Percentiles rank a stretch among this genome's conserved stretches.
phyloP scores from a whole-genome alignment of 129 eudicot species.

The Tanacetum coccineum region DNA sequence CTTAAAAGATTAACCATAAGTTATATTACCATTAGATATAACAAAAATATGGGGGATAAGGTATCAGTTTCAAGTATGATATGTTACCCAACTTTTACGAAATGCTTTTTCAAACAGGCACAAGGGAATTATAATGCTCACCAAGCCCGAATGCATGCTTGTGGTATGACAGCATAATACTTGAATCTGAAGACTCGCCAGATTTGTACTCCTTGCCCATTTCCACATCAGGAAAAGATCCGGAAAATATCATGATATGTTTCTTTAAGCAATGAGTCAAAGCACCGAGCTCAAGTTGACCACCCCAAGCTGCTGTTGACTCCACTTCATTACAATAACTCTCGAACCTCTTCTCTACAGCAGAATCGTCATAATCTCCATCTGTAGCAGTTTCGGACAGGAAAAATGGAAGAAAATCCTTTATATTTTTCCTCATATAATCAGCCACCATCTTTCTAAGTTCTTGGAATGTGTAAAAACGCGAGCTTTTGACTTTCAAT shows the following conservation, averaged over 20 bases:
- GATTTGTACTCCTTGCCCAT: slow-evolving; percentile 98
- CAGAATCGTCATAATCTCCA: slow-evolving; percentile 52
- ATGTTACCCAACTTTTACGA: neutral
- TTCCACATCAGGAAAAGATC: slow-evolving; percentile 96
- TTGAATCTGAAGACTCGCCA: slow-evolving; percentile 34
- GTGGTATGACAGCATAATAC: slow-evolving; percentile 86
- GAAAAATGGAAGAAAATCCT: slow-evolving; percentile 80
- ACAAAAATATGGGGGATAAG: slow-evolving; percentile 17
- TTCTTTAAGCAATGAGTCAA: slow-evolving; percentile 57
- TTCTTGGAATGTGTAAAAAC: slow-evolving; percentile 60
- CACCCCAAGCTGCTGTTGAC: slow-evolving; percentile 98
- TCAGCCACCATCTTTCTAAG: slow-evolving; percentile 86
- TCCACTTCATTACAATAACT: slow-evolving; percentile 82
- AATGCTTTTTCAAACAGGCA: slow-evolving; percentile 32
- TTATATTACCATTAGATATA: slow-evolving; percentile 14
- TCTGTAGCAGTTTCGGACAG: slow-evolving; percentile 57
- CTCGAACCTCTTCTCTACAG: slow-evolving; percentile 58
- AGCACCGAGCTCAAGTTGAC: slow-evolving; percentile 89
- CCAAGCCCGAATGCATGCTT: slow-evolving; percentile 97
- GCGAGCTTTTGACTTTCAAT: slow-evolving; percentile 49
- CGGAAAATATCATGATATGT: slow-evolving; percentile 79
- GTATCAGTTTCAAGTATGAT: slow-evolving; percentile 20
- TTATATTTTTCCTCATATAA: slow-evolving; percentile 64
- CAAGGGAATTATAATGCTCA: slow-evolving; percentile 91
- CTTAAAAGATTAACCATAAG: slow-evolving; percentile 9